Base-by-base conservation (phyloP, 805 yeast species). In the Lipomyces sp. region DNA sequence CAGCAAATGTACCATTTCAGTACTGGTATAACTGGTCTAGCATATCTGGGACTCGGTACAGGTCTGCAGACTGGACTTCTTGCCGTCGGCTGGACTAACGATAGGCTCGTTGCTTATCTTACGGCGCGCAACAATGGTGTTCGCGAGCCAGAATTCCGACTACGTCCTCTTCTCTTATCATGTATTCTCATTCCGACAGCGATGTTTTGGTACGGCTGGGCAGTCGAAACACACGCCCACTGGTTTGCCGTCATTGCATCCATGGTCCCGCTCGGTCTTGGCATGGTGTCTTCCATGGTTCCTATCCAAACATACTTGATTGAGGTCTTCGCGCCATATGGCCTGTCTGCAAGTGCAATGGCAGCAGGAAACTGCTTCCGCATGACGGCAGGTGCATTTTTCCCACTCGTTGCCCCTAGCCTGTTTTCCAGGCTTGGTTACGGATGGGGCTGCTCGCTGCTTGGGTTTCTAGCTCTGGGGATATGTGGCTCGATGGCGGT, bases 271-370 rank as follows among this genome's bases (percentile, higher is more conserved):
- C 63, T 61, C 36, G 71, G 70, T 5, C 35, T 63, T 18, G 74
- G 74, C 2, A 70, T 73, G 35, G 66, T 70, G 8, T 59, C 45
- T 65, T 70, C 55, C 61, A 71, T 42, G 75, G 72, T 18, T 63
- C 72, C 29, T 59, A 72, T 61, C 36, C 54, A 49, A 21, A 70
- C 71, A 64, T 61, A 61, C 38, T 47, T 73, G 37, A 62, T 73
- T 22, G 77, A 72, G 51, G 74, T 70, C 26, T 74, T 69, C 55
- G 67, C 76, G 55, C 63, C 70, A 10, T 68, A 60, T 28, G 82
- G 84, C 28, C 90, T 93, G 0, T 80, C 87, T 14, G 87, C 89
- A 2, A 65, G 85, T 52, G 93, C 91, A 33, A 91, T 91, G 6
- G 86, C 86, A 67, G 84, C 81, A 1, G 54, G 55, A 6, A 53